Percentiles rank a stretch among this genome's conserved stretches.
phyloP scores from a whole-genome alignment of 768 basidiomycete genomes.

The Trametes cingulata region DNA sequence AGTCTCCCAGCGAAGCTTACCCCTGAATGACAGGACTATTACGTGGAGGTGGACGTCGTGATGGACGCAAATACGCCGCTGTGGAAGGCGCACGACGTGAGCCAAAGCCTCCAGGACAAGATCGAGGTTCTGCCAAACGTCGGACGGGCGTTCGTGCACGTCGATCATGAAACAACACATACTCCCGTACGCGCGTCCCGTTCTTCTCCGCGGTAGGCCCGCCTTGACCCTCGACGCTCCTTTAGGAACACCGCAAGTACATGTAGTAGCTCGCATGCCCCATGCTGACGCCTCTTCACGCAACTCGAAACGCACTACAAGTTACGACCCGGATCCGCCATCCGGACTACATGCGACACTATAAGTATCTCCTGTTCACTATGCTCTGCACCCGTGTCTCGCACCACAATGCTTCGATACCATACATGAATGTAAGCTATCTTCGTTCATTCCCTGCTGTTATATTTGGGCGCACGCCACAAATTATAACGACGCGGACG shows the following conservation, averaged over 20 bases:
- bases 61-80: slow-evolving; percentile 88
- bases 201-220: slow-evolving; percentile 1
- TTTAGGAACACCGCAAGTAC: slow-evolving; percentile 48
- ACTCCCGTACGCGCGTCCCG: slow-evolving; percentile 45
- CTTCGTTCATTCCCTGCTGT: too few species aligned
- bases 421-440: too few species aligned
- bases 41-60: slow-evolving; percentile 95
- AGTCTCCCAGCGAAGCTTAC: background rate
- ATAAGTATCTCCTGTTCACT: too few species aligned
- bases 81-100: slow-evolving; percentile 85
- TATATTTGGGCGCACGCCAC: too few species aligned
- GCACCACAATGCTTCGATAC: too few species aligned
- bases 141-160: slow-evolving; percentile 91
- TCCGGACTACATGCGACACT: background rate
- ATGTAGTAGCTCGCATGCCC: slow-evolving; percentile 17
- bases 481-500: too few species aligned
- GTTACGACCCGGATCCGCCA: background rate
- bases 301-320: background rate
- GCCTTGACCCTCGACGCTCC: background rate
- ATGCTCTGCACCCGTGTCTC: too few species aligned
- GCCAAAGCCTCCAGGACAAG: slow-evolving; percentile 84
- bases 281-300: background rate
- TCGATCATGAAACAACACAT: slow-evolving; percentile 93
- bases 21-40: slow-evolving; percentile 56
- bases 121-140: slow-evolving; percentile 89